Conservation (phyloP, 108 stramenopile species). For the Discostella pseudostelligera region DNA sequence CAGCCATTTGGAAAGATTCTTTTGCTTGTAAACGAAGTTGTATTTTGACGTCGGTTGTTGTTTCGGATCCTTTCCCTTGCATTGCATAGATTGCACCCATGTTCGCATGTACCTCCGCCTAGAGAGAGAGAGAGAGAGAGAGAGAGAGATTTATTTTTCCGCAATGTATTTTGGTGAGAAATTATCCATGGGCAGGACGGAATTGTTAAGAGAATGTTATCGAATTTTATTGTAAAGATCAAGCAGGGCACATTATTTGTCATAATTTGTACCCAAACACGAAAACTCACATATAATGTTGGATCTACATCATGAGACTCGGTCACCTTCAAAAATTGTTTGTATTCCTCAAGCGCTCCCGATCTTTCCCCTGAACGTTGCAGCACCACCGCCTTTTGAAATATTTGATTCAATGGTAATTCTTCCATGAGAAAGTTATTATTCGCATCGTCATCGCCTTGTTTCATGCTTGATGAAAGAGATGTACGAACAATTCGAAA, state of each 20-base stretch:
- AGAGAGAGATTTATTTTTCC: too few species aligned
- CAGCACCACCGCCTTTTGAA: constrained; percentile 34
- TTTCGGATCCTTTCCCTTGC: constrained; percentile 20
- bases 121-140: too few species aligned
- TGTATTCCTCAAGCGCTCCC: constrained; percentile 29
- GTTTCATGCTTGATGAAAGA: background rate
- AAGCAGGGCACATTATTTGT: too few species aligned
- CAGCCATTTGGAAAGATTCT: constrained; percentile 21
- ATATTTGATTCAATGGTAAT: constrained; percentile 28
- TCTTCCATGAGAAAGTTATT: constrained; percentile 9
- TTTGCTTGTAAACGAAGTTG: constrained; percentile 27
- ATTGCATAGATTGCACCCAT: constrained; percentile 44
- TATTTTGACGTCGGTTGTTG: background rate
- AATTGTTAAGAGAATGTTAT: too few species aligned
- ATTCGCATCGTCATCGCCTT: background rate
- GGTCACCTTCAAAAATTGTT: constrained; percentile 28
- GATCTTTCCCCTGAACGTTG: constrained; percentile 31
- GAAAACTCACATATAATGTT: too few species aligned
- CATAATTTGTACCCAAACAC: too few species aligned
- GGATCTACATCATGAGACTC: constrained; percentile 29
- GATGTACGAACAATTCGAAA: background rate
- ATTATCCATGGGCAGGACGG: too few species aligned
- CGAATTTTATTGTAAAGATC: too few species aligned
- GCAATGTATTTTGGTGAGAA: too few species aligned
- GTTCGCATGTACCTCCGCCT: constrained; percentile 43